A percentile compares a stretch with the other conserved stretches of the same genome.
Evolutionary conservation across 2,329 filamentous ascomycete species (phyloP).

Genomic region (Seiridium cupressi): DNA sequence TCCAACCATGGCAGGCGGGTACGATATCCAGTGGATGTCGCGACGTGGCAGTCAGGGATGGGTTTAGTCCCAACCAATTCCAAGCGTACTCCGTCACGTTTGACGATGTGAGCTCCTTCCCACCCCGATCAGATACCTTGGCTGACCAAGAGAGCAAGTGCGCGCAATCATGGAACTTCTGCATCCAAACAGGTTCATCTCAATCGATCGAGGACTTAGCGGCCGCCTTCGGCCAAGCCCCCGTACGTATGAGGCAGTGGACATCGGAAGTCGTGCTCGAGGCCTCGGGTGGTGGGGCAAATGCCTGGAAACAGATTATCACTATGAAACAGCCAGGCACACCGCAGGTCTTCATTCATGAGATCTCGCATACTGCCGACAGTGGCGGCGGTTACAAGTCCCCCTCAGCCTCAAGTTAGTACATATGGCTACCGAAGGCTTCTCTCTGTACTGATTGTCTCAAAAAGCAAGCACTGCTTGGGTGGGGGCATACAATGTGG

Average conservation of each 20-base stretch:
- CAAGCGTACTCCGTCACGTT: not conserved
- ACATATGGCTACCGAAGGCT: not conserved
- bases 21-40: not conserved
- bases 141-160: not conserved
- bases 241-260: not conserved
- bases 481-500: not conserved
- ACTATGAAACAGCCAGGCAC: not conserved
- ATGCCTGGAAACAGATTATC: not conserved
- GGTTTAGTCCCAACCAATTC: not conserved
- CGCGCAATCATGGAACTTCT: not conserved
- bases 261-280: not conserved
- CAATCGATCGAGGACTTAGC: not conserved
- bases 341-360: not conserved
- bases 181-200: not conserved
- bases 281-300: not conserved
- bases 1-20: not conserved
- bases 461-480: not conserved
- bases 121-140: not conserved
- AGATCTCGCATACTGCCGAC: not conserved
- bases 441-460: not conserved
- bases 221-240: not conserved
- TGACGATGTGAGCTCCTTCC: not conserved
- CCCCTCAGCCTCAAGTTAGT: not conserved
- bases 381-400: not conserved
- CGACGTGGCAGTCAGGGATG: not conserved